Base-by-base conservation (phyloP, 441 rosid genomes). In the Metrosideros polymorpha region DNA sequence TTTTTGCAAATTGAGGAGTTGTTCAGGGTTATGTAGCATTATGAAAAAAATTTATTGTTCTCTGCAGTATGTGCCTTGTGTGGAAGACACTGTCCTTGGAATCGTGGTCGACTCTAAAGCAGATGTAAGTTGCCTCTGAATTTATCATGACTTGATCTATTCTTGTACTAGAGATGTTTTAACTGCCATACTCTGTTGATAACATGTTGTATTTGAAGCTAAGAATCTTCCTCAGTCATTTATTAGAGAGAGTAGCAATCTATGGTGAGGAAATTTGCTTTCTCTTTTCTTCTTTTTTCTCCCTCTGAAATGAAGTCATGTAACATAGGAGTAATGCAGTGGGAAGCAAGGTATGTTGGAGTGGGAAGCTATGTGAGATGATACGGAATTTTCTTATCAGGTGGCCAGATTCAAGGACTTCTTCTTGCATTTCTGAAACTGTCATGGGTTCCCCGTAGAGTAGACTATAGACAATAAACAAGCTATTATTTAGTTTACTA, bases 1-100 rank as follows among this genome's bases (percentile, higher is more conserved):
- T 39, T 71, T 35, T 71, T 6, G 47, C n/a, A 71, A 66, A 39
- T 71, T 39, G 49, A 71, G 27, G 79, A 71, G 47, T 39, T 22
- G 29, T 22, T 22, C 15, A 50, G 86, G 82, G 88, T 87, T 55
- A 7, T 63, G 19, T 82, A 75, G 47, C n/a, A 39, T 71, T 22
- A 22, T 71, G 79, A 71, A 71, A 39, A 71, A 55, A 45, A 83
- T 51, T 53, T 84, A 19, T 91, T 90, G 82, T 82, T 89, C 88
- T 53, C 52, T 92, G 85, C 93, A 96, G 98, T 96, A 97, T 83
- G 91, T 92, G 84, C 97, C 98, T 84, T 91, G 92, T 82, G 91
- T 84, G 49, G 98, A 93, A 87, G 98, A 97, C 89, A 86, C 91
- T 39, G 91, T 96, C 89, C 98, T 96, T 88, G 99, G 98, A 85